phyloP scores from a whole-genome alignment of 768 basidiomycete species.

The Suillus hirtellus region DNA sequence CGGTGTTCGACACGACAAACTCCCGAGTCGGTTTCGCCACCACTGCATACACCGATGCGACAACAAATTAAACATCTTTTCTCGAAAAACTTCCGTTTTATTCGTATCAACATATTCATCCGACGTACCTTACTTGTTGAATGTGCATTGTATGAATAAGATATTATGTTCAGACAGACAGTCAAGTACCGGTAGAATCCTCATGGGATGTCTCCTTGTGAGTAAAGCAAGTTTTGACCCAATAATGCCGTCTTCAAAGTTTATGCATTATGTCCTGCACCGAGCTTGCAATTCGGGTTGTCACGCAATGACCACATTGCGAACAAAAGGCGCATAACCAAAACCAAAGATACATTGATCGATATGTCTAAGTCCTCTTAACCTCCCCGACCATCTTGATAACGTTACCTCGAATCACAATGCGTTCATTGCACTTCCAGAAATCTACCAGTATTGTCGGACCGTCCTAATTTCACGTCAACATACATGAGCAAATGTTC shows the following conservation, averaged over 20 bases:
- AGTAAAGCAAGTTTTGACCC: no score
- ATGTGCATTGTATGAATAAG: no score
- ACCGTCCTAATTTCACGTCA: slow-evolving; percentile 62
- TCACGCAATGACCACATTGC: background rate
- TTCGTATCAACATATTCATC: no score
- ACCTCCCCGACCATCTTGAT: slow-evolving; percentile 57
- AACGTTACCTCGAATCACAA: slow-evolving; percentile 51
- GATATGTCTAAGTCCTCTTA: slow-evolving; percentile 18
- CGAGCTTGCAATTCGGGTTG: background rate
- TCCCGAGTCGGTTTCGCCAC: no score
- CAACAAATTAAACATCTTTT: no score
- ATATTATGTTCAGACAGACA: no score
- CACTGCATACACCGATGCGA: no score
- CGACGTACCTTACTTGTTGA: no score
- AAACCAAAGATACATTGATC: background rate
- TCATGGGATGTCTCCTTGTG: no score
- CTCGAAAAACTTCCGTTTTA: no score
- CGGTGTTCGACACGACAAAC: no score
- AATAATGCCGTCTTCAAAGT: background rate
- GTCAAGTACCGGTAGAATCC: no score
- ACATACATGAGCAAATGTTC: background rate
- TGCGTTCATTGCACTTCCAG: slow-evolving; percentile 84
- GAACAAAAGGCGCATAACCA: background rate
- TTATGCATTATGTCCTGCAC: background rate
- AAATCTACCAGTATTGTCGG: slow-evolving; percentile 84